A percentile compares a stretch with the other conserved stretches of the same genome.
These are phyloP conservation scores for Hericium coralloides DNA, from an alignment of 768 basidiomycete genomes.

Conservation along the genomic window DNA sequence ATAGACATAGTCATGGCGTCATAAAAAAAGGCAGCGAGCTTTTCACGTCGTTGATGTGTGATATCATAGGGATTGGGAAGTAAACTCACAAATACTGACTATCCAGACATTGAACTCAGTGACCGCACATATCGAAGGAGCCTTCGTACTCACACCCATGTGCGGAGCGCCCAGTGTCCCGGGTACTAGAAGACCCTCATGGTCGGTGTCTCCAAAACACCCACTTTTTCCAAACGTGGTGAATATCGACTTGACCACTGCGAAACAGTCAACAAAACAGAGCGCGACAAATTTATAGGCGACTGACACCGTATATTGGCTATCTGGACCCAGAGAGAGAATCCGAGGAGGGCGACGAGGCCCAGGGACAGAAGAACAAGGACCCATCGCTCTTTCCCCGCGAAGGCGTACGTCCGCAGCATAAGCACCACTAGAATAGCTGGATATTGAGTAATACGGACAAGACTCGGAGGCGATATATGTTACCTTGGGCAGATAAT, in stretches of 20 bases:
- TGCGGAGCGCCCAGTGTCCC: neutral
- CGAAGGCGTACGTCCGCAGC: conserved; percentile 11
- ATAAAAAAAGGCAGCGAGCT: neutral
- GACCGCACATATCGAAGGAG: neutral
- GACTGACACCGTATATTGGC: neutral
- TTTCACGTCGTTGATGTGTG: neutral
- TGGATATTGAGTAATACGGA: neutral
- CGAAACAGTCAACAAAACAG: neutral
- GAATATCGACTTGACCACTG: neutral
- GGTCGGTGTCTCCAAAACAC: neutral
- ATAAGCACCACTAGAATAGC: conserved; percentile 6
- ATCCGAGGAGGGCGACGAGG: neutral
- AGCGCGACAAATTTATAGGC: neutral
- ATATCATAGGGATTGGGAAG: too few relatives aligned
- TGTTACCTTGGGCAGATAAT: neutral
- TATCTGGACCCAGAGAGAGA: conserved; percentile 2
- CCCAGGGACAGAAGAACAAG: neutral
- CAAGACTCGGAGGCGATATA: neutral
- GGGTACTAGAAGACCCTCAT: neutral
- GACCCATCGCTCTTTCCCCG: neutral
- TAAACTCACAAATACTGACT: neutral
- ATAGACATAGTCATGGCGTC: neutral
- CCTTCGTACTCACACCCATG: neutral
- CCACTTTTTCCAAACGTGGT: neutral
- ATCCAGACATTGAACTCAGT: neutral